Percentiles rank a stretch among this genome's conserved stretches.
Evolutionary conservation across 192 early-diverging fungal species (phyloP).

Genomic region (Allomyces javanicus): DNA sequence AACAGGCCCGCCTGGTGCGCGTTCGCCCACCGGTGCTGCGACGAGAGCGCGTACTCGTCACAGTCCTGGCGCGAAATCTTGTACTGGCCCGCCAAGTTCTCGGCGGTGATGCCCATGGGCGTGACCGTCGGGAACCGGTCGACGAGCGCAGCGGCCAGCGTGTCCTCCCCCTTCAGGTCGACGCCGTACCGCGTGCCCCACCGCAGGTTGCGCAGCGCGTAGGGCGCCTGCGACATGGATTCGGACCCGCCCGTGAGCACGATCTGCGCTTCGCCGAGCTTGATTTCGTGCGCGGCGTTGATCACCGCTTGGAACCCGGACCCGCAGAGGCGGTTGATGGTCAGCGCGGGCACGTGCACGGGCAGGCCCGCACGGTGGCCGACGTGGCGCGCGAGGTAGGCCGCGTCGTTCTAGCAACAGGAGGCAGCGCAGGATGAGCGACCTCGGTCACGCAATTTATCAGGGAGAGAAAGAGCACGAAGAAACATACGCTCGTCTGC

Average conservation of each 20-base stretch:
- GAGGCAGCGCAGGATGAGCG: conserved; percentile 1
- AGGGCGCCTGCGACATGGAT: conserved; percentile 86
- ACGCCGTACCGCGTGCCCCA: conserved; percentile 73
- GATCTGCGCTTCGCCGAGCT: conserved; percentile 56
- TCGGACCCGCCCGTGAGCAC: conserved; percentile 81
- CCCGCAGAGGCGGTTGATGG: conserved; percentile 90
- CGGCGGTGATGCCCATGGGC: conserved; percentile 90
- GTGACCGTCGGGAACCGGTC: conserved; percentile 64
- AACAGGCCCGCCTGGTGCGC: conserved; percentile 60
- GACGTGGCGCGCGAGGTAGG: conserved; percentile 84
- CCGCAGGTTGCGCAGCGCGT: conserved; percentile 55
- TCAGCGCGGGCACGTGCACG: conserved; percentile 66
- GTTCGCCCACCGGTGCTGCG: conserved; percentile 74
- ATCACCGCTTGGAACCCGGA: conserved; percentile 91
- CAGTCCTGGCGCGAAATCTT: conserved; percentile 57
- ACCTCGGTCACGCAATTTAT: not conserved
- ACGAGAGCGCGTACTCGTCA: conserved; percentile 61
- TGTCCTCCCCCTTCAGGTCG: conserved; percentile 78
- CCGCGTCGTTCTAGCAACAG: conserved; percentile 28
- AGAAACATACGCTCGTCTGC: conserved; percentile 43
- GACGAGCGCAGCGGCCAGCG: conserved; percentile 58
- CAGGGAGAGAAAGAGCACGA: conserved; percentile 10
- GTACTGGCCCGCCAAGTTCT: conserved; percentile 75
- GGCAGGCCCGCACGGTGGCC: conserved; percentile 72
- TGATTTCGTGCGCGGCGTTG: conserved; percentile 83